phyloP scores from a whole-genome alignment of 1,284 basidiomycete species.

The Paramarasmius palmivorus region DNA sequence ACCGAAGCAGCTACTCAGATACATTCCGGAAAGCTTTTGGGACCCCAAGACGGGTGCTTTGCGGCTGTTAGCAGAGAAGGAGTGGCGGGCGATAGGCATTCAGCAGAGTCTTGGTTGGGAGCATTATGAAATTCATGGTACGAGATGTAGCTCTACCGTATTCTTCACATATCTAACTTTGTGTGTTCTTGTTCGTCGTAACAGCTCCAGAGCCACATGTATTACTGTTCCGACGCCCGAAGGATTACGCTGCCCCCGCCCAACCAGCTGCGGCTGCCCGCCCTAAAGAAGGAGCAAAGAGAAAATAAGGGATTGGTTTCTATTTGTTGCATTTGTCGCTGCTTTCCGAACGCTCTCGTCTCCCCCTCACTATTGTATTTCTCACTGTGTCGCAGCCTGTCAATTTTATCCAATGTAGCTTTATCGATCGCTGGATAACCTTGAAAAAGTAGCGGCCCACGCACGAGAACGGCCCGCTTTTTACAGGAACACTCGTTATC shows the following conservation, averaged over 20 bases:
- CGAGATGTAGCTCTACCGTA: constrained; percentile 35
- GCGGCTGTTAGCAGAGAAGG: constrained; percentile 80
- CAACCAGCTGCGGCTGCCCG: constrained; percentile 34
- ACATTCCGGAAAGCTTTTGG: constrained; percentile 17
- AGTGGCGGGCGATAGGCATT: constrained; percentile 96
- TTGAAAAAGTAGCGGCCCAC: too few relatives aligned
- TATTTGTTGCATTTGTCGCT: constrained; percentile 1
- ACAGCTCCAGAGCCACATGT: constrained; percentile 87
- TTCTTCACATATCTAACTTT: neutral
- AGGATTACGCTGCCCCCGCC: constrained; percentile 58
- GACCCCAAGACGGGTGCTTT: constrained; percentile 82
- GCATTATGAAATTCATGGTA: constrained; percentile 96
- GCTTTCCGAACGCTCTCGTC: constrained; percentile 2
- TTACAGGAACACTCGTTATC: too few relatives aligned
- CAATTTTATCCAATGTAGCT: too few relatives aligned
- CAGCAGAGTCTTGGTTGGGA: constrained; percentile 97
- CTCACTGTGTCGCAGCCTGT: too few relatives aligned
- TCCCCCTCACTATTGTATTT: too few relatives aligned
- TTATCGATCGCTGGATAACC: too few relatives aligned
- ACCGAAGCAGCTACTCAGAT: constrained; percentile 76
- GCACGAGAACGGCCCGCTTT: too few relatives aligned
- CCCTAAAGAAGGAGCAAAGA: constrained; percentile 27
- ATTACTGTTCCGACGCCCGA: constrained; percentile 74
- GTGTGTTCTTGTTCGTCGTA: constrained; percentile 10
- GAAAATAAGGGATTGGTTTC: constrained; percentile 5